Evolutionary conservation across 331 rosid genomes (phyloP).

Genomic region (Quercus lobata): DNA sequence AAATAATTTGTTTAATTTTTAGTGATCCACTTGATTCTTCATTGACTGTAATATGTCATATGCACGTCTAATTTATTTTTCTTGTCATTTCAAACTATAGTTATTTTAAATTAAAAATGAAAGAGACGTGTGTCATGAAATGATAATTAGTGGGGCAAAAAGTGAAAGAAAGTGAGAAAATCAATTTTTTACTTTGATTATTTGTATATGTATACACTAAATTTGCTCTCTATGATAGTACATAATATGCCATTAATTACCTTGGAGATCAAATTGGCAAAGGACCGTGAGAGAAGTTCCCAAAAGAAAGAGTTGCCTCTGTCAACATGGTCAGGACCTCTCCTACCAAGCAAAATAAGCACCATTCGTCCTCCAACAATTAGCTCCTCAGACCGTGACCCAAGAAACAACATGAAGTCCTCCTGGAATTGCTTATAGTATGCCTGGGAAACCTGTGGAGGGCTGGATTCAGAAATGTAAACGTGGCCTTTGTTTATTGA

Average conservation of each 20-base stretch:
- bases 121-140: too few relatives aligned
- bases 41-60: too few relatives aligned
- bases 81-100: too few relatives aligned
- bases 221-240: neutral
- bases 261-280: slow-evolving; percentile 61
- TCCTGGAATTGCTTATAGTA: slow-evolving; percentile 63
- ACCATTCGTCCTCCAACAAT: slow-evolving; percentile 75
- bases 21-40: too few relatives aligned
- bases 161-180: too few relatives aligned
- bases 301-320: slow-evolving; percentile 84
- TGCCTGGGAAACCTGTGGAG: slow-evolving; percentile 55
- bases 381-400: slow-evolving; percentile 66
- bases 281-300: slow-evolving; percentile 66
- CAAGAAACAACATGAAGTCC: slow-evolving; percentile 67
- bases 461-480: slow-evolving; percentile 68
- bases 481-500: slow-evolving; percentile 65
- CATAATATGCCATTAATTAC: slow-evolving; percentile 23
- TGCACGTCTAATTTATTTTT: too few relatives aligned
- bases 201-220: too few relatives aligned
- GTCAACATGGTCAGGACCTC: slow-evolving; percentile 55
- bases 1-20: too few relatives aligned
- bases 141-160: too few relatives aligned
- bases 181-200: too few relatives aligned
- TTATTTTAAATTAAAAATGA: too few relatives aligned
- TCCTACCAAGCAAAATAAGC: slow-evolving; percentile 72